Evolutionary conservation across 2,329 filamentous ascomycete species (phyloP), one percentile per base, ranked within the genome.

Genomic region (Ambrosiella xylebori): DNA sequence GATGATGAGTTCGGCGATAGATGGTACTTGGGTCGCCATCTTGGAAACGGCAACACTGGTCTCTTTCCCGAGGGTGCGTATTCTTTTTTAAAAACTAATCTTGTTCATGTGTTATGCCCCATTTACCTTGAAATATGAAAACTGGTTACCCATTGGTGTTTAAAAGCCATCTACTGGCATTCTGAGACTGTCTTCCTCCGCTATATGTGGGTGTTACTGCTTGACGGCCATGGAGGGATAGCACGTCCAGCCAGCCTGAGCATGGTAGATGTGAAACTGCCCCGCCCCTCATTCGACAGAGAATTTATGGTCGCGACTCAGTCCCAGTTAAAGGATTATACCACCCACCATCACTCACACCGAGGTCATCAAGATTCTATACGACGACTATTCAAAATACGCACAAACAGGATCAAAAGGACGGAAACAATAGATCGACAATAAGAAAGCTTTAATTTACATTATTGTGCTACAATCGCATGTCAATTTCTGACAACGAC

Each of bases 1-100:
- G 87, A 93, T 68, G 87, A 93, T 68, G 87, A 93, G 68, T 94
- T 93, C 68, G 86, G 86, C 61, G 87, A 94, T 69, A 87, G 88
- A 57, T 90, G 86, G 87, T 94, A 86, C 67, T 69, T 91, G 65
- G 87, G 82, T 61, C 81, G 81, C 65, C 86, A 91, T 70, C 71
- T 88, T 64, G 75, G 78, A 63, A 89, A 84, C 68, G 80, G 80
- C 61, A 84, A 83, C 65, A 88, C 78, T 63, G 87, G 87, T 58
- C 78, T 93, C 58, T 93, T 93, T 65, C 87, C 87, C 19, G 85
- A 91, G 79, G 86, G 87, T 89, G 69, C 61, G 77, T 70, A 60
- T 35, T 38, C 11, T 38, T 40, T 35, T 13, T 41, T 49, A 41
- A 35, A 37, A 11, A 12, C 12, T 15, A 19, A 64, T 61, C 35